Evolutionary conservation across 2,329 filamentous ascomycete species (phyloP), one percentile per base, ranked within the genome.

Genomic region (Acephala macrosclerotiorum): DNA sequence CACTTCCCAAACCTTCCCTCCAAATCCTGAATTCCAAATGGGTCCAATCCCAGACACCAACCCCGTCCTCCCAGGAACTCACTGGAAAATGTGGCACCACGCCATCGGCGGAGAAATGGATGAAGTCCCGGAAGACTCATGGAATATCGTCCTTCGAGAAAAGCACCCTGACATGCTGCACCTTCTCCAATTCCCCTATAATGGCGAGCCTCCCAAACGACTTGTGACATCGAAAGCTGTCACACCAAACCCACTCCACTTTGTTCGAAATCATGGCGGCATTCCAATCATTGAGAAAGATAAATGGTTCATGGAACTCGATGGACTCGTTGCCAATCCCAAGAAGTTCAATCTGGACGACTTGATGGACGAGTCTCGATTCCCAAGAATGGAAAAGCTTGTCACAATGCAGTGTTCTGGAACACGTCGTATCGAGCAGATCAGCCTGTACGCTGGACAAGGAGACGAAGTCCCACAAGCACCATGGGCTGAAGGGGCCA

Each of bases 241-340:
- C 45, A 93, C 90, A 0, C 79, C 83, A 0, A 93, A 91, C 66
- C 70, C 79, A 3, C 78, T 85, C n/a, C 85, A 89, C 69, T 93
- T 91, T 69, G 87, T 93, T 0, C 82, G 90, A 8, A 93, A 93
- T 66, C 90, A 93, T 67, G 89, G 90, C 11, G 89, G 90, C 0
- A 87, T 93, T 20, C 91, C 91, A 0, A 79, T 85, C 8, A 91
- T 92, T 61, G 83, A 90, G 9, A 78, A 82, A 1, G 80, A 85
- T 0, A 79, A 83, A 2, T 89, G 79, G 72, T 82, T 78, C 26
- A 79, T 90, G 18, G 77, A 80, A 1, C 75, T 92, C 5, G 86
- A 87, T 64, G 89, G 89, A 0, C 79, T 90, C 0, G 89, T 91
- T 3, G 84, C 84, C 6, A 79, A 84, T 2, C 87, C 89, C 0